Evolutionary conservation across 2,329 filamentous ascomycete genomes (phyloP).

Genomic region (Aspergillus sergii): DNA sequence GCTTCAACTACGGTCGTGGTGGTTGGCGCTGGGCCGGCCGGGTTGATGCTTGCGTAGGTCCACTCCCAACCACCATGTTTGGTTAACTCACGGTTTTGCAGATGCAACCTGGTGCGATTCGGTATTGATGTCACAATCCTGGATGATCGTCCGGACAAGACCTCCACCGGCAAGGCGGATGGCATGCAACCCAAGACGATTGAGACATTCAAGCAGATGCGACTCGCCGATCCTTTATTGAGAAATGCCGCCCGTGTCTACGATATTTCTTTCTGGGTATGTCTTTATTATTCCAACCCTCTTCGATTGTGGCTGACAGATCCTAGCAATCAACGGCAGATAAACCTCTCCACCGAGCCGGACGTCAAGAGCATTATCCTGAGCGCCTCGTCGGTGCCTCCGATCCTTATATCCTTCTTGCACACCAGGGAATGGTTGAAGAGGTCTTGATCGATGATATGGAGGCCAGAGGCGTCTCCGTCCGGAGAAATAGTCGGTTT

Average conservation of each 20-base stretch:
- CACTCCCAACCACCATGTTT: background rate
- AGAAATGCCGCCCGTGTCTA: constrained; percentile 60
- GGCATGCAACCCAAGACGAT: constrained; percentile 78
- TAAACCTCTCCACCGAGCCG: background rate
- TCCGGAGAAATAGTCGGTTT: background rate
- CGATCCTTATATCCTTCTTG: background rate
- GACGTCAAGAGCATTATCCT: background rate
- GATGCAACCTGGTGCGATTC: background rate
- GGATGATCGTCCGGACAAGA: constrained; percentile 70
- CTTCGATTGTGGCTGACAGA: background rate
- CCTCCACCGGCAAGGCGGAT: constrained; percentile 69
- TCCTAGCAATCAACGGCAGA: background rate
- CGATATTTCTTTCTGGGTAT: background rate
- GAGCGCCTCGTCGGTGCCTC: background rate
- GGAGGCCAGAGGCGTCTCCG: background rate
- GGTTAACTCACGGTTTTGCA: background rate
- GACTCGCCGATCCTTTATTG: constrained; percentile 69
- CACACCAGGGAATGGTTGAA: background rate
- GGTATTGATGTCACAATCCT: constrained; percentile 63
- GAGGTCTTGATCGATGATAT: background rate
- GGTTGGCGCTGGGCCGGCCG: background rate
- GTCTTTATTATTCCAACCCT: rapidly evolving
- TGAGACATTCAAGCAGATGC: constrained; percentile 73
- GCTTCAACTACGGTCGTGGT: background rate
- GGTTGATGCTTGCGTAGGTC: background rate